These are phyloP conservation scores for Nyssa sinensis DNA, from an alignment of 148 eudicot genomes.

Conservation along the genomic window DNA sequence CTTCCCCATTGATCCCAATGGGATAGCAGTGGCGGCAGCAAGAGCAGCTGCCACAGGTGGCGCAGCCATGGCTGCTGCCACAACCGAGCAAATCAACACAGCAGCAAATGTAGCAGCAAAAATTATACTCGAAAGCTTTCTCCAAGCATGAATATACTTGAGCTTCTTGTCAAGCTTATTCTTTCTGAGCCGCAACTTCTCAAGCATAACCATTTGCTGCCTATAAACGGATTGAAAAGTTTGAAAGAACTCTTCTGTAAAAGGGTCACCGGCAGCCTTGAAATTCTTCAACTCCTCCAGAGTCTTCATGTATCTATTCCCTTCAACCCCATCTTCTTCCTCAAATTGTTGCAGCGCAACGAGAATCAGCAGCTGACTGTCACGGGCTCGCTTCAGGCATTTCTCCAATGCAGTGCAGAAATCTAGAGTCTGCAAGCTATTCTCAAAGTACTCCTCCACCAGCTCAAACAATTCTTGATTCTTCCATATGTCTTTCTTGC, in stretches of 20 bases:
- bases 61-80: slow-evolving; percentile 89
- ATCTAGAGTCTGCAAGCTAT: slow-evolving; percentile 82
- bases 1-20: slow-evolving; percentile 89
- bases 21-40: slow-evolving; percentile 78
- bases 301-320: slow-evolving; percentile 50
- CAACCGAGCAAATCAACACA: slow-evolving; percentile 91
- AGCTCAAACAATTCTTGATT: slow-evolving; percentile 89
- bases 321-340: slow-evolving; percentile 56
- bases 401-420: slow-evolving; percentile 90
- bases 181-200: slow-evolving; percentile 65
- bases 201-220: slow-evolving; percentile 78
- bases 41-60: slow-evolving; percentile 89
- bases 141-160: slow-evolving; percentile 77
- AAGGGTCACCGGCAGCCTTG: slow-evolving; percentile 76
- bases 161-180: slow-evolving; percentile 91
- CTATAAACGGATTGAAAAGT: slow-evolving; percentile 76
- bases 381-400: slow-evolving; percentile 76
- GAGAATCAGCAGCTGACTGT: slow-evolving; percentile 70
- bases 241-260: slow-evolving; percentile 78
- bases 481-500: slow-evolving; percentile 97
- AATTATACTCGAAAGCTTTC: slow-evolving; percentile 75
- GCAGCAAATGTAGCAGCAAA: slow-evolving; percentile 89
- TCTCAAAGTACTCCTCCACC: slow-evolving; percentile 96
- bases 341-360: slow-evolving; percentile 85
- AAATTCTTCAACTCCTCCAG: slow-evolving; percentile 75